Conservation (phyloP, 2,329 filamentous ascomycete species). For the Aspergillus transmontanensis region DNA sequence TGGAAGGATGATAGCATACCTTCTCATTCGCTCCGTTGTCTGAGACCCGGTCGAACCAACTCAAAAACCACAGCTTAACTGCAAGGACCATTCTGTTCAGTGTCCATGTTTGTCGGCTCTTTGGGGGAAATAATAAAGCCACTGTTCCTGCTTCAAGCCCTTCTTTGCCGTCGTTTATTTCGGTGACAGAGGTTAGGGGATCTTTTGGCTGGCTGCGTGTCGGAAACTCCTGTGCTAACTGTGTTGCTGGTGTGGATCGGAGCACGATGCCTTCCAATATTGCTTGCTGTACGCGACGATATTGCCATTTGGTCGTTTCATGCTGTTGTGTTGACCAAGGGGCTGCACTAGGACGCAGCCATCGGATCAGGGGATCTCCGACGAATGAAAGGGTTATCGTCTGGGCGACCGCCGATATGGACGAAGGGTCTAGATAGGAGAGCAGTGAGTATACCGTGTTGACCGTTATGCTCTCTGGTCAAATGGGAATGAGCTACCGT, state of each 20-base stretch:
- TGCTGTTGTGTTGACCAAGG: conserved; percentile 15
- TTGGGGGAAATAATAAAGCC: conserved; percentile 25
- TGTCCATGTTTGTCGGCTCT: conserved; percentile 16
- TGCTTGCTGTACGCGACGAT: conserved; percentile 25
- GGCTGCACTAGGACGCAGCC: conserved; percentile 25
- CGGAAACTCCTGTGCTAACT: conserved; percentile 15
- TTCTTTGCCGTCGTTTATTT: background rate
- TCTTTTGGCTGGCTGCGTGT: background rate
- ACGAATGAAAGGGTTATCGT: conserved; percentile 28
- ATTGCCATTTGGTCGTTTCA: conserved; percentile 24
- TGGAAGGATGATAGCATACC: conserved; percentile 9
- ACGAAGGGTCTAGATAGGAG: conserved; percentile 13
- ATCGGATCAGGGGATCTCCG: conserved; percentile 28
- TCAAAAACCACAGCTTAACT: conserved; percentile 22
- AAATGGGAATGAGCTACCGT: background rate
- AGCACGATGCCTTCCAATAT: conserved; percentile 25
- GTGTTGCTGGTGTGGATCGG: conserved; percentile 9
- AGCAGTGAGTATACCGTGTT: background rate
- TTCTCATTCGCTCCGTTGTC: conserved; percentile 17
- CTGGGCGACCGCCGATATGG: conserved; percentile 17
- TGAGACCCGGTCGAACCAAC: conserved; percentile 13
- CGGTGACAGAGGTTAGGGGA: background rate
- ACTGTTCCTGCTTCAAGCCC: conserved; percentile 21
- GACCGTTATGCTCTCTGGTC: background rate
- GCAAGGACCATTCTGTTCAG: conserved; percentile 8